phyloP scores from a whole-genome alignment of 176 grass and related monocot genomes.

The Aegilops sharonensis region DNA sequence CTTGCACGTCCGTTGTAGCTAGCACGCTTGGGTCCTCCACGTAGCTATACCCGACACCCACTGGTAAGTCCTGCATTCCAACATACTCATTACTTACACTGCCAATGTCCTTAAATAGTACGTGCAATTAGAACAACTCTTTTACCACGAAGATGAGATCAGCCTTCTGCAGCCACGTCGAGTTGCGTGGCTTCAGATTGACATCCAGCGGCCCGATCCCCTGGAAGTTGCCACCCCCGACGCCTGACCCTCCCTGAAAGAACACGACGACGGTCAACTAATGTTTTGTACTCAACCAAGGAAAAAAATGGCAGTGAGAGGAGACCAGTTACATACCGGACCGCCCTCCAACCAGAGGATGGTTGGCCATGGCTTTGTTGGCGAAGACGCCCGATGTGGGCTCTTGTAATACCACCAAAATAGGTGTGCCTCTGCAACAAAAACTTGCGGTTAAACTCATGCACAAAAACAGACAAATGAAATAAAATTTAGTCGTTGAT shows the following conservation, averaged over 20 bases:
- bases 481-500: too few species aligned
- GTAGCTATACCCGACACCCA: conserved; percentile 78
- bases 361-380: conserved; percentile 48
- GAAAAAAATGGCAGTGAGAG: not conserved
- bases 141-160: conserved; percentile 84
- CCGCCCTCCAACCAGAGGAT: conserved; percentile 86
- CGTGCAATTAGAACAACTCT: not conserved
- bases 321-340: conserved; percentile 30
- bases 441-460: not conserved
- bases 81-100: not conserved
- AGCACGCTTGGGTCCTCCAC: conserved; percentile 38
- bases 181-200: conserved; percentile 52
- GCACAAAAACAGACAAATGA: not conserved
- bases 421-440: conserved; percentile 57
- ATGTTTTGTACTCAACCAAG: not conserved
- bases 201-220: conserved; percentile 67
- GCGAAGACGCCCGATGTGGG: conserved; percentile 31
- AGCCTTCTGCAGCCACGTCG: conserved; percentile 74
- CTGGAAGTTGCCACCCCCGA: conserved; percentile 68
- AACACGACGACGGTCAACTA: not conserved
- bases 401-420: conserved; percentile 93
- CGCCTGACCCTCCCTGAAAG: conserved; percentile 46
- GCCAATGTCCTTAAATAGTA: not conserved
- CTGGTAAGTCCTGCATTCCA: conserved; percentile 68
- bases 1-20: conserved; percentile 60